Conservation (phyloP, 305 asterid species). For the Solanum hybrid region DNA sequence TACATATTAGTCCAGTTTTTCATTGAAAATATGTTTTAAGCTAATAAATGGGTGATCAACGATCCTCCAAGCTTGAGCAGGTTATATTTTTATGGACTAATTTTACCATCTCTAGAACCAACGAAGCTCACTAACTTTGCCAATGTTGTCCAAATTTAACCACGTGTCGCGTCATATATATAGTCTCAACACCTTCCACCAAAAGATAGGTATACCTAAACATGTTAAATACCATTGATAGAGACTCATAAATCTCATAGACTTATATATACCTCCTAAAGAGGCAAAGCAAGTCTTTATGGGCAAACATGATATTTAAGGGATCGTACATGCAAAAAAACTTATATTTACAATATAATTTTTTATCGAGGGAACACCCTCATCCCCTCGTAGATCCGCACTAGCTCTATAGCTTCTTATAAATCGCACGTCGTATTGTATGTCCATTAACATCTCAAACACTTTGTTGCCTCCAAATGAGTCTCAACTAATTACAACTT, state of each 20-base stretch:
- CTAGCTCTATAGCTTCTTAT: neutral
- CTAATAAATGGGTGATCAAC: neutral
- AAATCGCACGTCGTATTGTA: neutral
- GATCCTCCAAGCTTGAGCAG: neutral
- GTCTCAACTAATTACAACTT: neutral
- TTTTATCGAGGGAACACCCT: neutral
- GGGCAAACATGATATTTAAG: neutral
- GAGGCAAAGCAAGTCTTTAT: neutral
- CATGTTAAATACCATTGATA: neutral
- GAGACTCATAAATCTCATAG: neutral
- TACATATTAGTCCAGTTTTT: neutral
- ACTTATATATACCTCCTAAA: neutral
- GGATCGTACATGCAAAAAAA: neutral
- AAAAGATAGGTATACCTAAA: neutral
- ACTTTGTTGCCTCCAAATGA: neutral
- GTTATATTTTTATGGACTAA: neutral
- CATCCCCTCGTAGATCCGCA: neutral
- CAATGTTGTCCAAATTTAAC: neutral
- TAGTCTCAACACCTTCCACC: neutral
- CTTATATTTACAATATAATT: neutral
- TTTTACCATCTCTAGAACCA: neutral
- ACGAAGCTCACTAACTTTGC: neutral
- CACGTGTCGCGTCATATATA: neutral
- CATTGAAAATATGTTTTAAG: neutral
- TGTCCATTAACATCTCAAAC: neutral